Percentiles rank a stretch among this genome's conserved stretches.
phyloP scores from a whole-genome alignment of 116 monocot genomes.

The Phalaenopsis hybrid region DNA sequence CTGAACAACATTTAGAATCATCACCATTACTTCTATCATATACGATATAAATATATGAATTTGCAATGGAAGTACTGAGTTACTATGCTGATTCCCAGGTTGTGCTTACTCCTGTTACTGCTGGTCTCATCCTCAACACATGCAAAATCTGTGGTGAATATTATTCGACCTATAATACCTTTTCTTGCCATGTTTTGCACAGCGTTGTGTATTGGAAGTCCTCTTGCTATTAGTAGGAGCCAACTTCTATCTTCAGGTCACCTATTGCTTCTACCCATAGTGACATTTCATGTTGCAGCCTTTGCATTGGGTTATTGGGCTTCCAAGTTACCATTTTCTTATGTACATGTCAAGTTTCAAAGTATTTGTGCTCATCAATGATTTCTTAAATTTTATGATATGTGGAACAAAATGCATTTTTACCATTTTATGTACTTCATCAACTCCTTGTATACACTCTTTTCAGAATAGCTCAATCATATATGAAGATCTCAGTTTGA shows the following conservation, averaged over 20 bases:
- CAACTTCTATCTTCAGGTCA: conserved; percentile 70
- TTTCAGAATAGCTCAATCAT: not conserved
- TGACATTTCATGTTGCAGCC: conserved; percentile 73
- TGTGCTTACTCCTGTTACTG: conserved; percentile 67
- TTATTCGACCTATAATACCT: conserved; percentile 81
- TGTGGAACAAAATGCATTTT: not conserved
- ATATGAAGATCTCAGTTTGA: not conserved
- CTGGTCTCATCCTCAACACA: conserved; percentile 89
- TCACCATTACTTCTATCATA: not conserved
- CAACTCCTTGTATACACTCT: not conserved
- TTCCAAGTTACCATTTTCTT: conserved; percentile 56
- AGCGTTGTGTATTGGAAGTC: conserved; percentile 93
- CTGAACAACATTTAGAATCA: not conserved
- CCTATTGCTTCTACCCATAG: conserved; percentile 63
- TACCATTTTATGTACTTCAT: not conserved
- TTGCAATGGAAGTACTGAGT: not conserved
- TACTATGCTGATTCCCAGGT: conserved; percentile 34
- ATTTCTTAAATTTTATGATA: conserved; percentile 4
- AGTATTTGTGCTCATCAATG: not conserved
- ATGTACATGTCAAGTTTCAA: conserved; percentile 31
- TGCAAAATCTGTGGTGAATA: conserved; percentile 69
- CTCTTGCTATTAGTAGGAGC: conserved; percentile 79
- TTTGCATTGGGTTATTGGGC: conserved; percentile 85
- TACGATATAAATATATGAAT: not conserved
- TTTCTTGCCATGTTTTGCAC: conserved; percentile 96